phyloP scores from a whole-genome alignment of 805 yeast genomes.

The Grigorovia jiainica region DNA sequence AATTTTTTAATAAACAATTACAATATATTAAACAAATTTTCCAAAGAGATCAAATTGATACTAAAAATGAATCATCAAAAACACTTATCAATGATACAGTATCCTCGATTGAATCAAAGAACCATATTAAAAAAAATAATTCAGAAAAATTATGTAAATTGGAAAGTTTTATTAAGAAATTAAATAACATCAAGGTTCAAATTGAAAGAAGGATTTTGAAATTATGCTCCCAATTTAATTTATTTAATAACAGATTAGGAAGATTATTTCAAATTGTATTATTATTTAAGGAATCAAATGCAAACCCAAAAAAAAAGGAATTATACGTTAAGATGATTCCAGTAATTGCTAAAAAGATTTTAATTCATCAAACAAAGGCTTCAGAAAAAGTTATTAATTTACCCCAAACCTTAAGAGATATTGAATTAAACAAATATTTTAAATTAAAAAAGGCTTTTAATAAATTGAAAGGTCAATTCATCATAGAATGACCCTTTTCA shows the following conservation, averaged over 20 bases:
- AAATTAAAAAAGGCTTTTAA: too few species aligned
- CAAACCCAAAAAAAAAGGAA: neutral
- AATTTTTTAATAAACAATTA: neutral
- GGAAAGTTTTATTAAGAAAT: too few species aligned
- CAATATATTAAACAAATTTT: neutral
- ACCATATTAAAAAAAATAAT: too few species aligned
- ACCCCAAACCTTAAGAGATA: too few species aligned
- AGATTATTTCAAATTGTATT: neutral
- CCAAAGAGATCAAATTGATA: too few species aligned
- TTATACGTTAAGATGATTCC: neutral
- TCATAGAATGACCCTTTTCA: too few species aligned
- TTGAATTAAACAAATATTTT: too few species aligned
- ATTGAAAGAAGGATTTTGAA: neutral
- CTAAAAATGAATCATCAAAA: neutral
- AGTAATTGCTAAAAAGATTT: neutral
- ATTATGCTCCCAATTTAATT: neutral
- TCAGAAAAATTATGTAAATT: too few species aligned
- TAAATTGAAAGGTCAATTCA: too few species aligned
- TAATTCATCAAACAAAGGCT: neutral
- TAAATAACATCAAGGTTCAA: neutral
- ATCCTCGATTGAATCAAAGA: too few species aligned
- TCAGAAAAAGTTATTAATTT: too few species aligned
- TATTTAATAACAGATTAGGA: neutral
- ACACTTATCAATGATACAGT: neutral
- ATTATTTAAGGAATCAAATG: neutral